Evolutionary conservation across 371 early-diverging fungal genomes (phyloP), one percentile per base, ranked within the genome.

Genomic region (Rhizopus sp.): DNA sequence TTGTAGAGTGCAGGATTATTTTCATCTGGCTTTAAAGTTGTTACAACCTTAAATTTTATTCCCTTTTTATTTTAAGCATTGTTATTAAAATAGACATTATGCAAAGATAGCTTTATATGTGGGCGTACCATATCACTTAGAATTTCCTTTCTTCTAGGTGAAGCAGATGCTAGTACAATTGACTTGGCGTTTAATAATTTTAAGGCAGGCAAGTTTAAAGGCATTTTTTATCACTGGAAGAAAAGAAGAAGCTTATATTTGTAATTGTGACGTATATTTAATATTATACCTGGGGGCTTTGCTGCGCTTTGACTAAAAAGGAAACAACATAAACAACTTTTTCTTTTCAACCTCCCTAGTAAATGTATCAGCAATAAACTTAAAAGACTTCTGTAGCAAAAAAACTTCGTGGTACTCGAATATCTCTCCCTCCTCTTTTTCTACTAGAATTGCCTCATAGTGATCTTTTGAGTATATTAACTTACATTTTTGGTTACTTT

Each of bases 131-230:
- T 72, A 7, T 80, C 69, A 39, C 70, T 62, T 49, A 94, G 69
- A 45, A 94, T 88, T 48, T 93, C 90, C 60, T 78, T 81, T 55
- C 95, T 82, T 30, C 93, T 81, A 2, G 91, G 93, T 4, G 93
- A 92, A 7, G 85, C 86, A 3, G 93, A 93, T 17, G 91, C 95
- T 23, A 94, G 78, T 23, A 94, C 63, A 42, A 93, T 70, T 10
- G 68, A 80, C 55, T 83, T 85, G 5, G 64, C 51, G 29, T 72
- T 64, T 15, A 84, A 57, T 15, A 48, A 15, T 38, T 59, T 55
- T 3, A 70, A 23, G 47, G 47, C 48, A 47, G 70, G 61, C 32
- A 70, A 55, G 15, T 69, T 39, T 5, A 64, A 33, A n/a, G 57
- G 50, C 64, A 68, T 68, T 9, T 56, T 29, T 39, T 47, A 10